Evolutionary conservation across 2,329 filamentous ascomycete species (phyloP).

Genomic region (Sordariomycetes sp.): DNA sequence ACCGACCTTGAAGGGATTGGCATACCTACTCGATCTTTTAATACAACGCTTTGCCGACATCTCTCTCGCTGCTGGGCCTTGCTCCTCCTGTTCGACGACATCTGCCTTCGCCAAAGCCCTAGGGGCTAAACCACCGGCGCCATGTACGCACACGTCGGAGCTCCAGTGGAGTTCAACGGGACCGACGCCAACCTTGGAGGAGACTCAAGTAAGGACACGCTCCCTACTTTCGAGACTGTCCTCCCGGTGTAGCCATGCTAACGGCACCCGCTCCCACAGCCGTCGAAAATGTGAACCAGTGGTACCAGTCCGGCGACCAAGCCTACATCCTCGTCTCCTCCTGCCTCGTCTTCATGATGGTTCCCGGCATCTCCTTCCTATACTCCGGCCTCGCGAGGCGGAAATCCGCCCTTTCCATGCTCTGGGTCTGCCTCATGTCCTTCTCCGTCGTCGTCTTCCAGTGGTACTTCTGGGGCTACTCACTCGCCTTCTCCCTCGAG

Average conservation of each 20-base stretch:
- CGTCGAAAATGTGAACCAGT: constrained; percentile 85
- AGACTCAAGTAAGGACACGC: constrained; percentile 53
- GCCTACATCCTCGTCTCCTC: constrained; percentile 84
- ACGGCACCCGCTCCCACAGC: constrained; percentile 31
- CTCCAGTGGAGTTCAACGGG: constrained; percentile 49
- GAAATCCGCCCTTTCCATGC: constrained; percentile 93
- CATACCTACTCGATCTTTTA: too few relatives aligned
- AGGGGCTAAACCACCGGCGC: background rate
- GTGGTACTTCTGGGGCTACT: constrained; percentile 99
- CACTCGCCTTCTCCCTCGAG: constrained; percentile 73
- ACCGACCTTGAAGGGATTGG: background rate
- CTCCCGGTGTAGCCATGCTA: background rate
- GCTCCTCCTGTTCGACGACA: background rate
- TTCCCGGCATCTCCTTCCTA: constrained; percentile 91
- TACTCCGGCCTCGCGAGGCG: constrained; percentile 95
- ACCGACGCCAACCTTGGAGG: constrained; percentile 54
- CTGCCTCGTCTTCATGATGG: constrained; percentile 92
- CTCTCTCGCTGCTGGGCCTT: too few relatives aligned
- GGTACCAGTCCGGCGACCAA: constrained; percentile 84
- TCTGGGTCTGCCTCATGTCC: constrained; percentile 95
- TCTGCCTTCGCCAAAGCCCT: background rate
- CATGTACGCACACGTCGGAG: constrained; percentile 46
- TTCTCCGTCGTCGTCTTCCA: constrained; percentile 88
- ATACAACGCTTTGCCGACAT: too few relatives aligned
- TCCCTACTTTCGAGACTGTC: constrained; percentile 1